Percentiles rank a stretch among this genome's conserved stretches.
Conservation (phyloP, 2,329 filamentous ascomycete species). For the Nannizziopsis arthrosporioides region DNA sequence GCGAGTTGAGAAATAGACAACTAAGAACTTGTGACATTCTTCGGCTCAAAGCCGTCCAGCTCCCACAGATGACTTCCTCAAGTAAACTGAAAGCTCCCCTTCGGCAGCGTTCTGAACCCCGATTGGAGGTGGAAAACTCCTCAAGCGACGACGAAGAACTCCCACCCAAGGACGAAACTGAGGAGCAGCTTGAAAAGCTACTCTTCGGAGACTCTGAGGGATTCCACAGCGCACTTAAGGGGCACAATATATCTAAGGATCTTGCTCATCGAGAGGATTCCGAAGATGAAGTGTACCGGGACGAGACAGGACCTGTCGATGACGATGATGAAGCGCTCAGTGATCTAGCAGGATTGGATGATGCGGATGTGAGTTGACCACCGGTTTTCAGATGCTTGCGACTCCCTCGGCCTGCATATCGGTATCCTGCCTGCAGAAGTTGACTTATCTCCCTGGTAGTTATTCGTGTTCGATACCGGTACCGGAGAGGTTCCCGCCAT, state of each 20-base stretch:
- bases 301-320: constrained; percentile 22
- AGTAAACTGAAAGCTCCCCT: constrained; percentile 6
- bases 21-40: too few species aligned
- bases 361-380: constrained; percentile 50
- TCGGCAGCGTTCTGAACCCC: constrained; percentile 17
- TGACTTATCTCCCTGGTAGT: constrained; percentile 26
- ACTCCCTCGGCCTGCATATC: not conserved
- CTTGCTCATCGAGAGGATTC: constrained; percentile 25
- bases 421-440: not conserved
- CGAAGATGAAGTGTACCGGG: constrained; percentile 22
- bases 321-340: constrained; percentile 40
- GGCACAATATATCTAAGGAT: constrained; percentile 37
- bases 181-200: constrained; percentile 74
- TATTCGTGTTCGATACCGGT: constrained; percentile 73
- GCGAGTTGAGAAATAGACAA: too few species aligned
- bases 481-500: constrained; percentile 26
- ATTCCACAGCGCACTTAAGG: constrained; percentile 63
- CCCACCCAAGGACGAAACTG: constrained; percentile 58
- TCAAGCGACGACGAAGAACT: constrained; percentile 23
- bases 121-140: constrained; percentile 21
- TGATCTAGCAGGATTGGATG: constrained; percentile 54
- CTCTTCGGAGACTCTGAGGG: constrained; percentile 80
- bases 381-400: not conserved
- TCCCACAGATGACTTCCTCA: too few species aligned
- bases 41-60: too few species aligned